Percentiles rank a stretch among this genome's conserved stretches.
Conservation (phyloP, 2,329 filamentous ascomycete species). For the Lachnellula subtilissima region DNA sequence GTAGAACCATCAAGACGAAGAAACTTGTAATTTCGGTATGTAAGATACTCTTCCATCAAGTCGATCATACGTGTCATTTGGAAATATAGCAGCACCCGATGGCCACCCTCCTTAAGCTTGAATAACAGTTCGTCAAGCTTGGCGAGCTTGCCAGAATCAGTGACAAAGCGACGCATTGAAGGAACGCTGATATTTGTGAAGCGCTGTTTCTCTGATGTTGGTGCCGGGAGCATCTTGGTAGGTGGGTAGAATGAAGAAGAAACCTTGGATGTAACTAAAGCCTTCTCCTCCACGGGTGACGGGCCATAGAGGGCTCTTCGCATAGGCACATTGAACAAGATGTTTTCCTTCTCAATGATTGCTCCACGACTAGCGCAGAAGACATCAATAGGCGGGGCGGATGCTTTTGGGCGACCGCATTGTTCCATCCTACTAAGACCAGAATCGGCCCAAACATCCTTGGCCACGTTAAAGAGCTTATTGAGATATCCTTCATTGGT, state of each 20-base stretch:
- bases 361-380: constrained; percentile 65
- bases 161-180: constrained; percentile 96
- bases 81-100: constrained; percentile 96
- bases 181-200: constrained; percentile 91
- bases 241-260: constrained; percentile 61
- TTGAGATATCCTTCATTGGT: constrained; percentile 68
- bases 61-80: constrained; percentile 99
- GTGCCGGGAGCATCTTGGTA: constrained; percentile 64
- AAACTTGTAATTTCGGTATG: constrained; percentile 98
- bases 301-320: constrained; percentile 71
- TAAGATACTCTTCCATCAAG: constrained; percentile 97
- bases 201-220: constrained; percentile 73
- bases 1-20: constrained; percentile 94
- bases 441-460: constrained; percentile 57
- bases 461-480: constrained; percentile 74
- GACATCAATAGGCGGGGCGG: constrained; percentile 81
- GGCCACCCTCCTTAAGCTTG: constrained; percentile 84
- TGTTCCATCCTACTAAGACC: constrained; percentile 77
- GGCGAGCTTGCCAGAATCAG: constrained; percentile 92
- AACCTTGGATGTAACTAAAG: constrained; percentile 68
- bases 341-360: constrained; percentile 61
- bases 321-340: constrained; percentile 73
- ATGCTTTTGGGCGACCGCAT: constrained; percentile 70
- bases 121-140: constrained; percentile 83
- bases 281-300: constrained; percentile 60